Evolutionary conservation across 148 eudicot genomes (phyloP), one percentile per base, ranked within the genome.

Genomic region (Rhododendron mucronatum): DNA sequence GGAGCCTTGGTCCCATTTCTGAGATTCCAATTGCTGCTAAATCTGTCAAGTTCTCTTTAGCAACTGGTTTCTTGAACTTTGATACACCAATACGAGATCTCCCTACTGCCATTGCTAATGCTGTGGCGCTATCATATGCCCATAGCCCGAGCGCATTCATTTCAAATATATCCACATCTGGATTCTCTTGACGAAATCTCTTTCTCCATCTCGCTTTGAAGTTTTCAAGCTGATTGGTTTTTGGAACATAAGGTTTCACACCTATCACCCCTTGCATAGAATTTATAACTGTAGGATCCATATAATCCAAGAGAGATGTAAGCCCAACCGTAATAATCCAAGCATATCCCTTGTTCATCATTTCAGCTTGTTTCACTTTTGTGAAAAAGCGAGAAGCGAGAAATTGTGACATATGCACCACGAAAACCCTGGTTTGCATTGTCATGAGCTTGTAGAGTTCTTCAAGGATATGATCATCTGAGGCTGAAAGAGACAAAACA

Each of bases 211-310:
- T 91, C 18, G 9, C 33, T 15, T 73, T 79, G 65, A 94, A 93
- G 37, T 75, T 82, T 5, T 81, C 74, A 0, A 90, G 89, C 80
- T 90, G 80, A 7, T 35, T 87, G 5, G 97, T 86, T 33, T 23
- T 41, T 2, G 92, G 90, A 39, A 92, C 79, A 48, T 92, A 89
- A n/a, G 95, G 87, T 85, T 88, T 93, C 21, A 94, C 82, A 23
- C 98, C 98, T 3, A 94, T 57, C 1, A 92, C 93, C 2, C 97
- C 97, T 83, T 94, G 91, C 97, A 96, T 92, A 3, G 93, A 86
- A 35, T 88, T 89, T 26, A 90, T 50, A 2, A 75, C 91, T 8
- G 13, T 12, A 53, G 78, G 82, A 78, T 92, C 90, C 57, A 91
- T n/a, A 7, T 85, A 85, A 83, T 85, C 88, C 84, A 94, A 86